Evolutionary conservation across 2,329 filamentous ascomycete species (phyloP), one percentile per base, ranked within the genome.

Genomic region (Lecanosticta acicola): DNA sequence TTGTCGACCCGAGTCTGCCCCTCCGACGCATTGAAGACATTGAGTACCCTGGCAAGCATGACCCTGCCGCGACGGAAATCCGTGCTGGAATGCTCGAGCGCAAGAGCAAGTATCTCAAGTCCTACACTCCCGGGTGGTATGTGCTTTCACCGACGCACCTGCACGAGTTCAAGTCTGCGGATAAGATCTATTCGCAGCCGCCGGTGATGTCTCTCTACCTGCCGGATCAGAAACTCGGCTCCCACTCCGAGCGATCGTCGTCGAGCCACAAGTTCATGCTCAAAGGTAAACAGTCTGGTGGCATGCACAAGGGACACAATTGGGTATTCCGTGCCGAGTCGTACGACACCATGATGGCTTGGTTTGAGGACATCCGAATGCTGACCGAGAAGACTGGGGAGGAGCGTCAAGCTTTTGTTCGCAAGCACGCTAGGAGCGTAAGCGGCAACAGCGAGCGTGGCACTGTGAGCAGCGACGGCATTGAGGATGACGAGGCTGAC

Each of bases 41-140:
- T 55, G 80, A 87, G 49, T 98, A 97, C 64, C 90, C 90, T 14
- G 93, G 93, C 34, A 88, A 87, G 63, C 80, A 94, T 59, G 86
- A 95, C 66, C 82, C 86, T 50, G 81, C 87, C 67, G 87, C 75
- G 64, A 74, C 86, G 50, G 91, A 97, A 67, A 86, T 98, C 43
- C 79, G 90, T 50, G 87, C 88, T 16, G 93, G 93, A 2, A 82
- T 96, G 68, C 74, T 98, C 29, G 93, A 98, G 72, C 84, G 93
- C 56, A 97, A 97, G 81, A 95, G 89, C 78, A 98, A 97, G 65
- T 98, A 97, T 62, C 73, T 98, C 51, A 97, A 96, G 74, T 96
- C 90, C 66, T 96, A 96, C 67, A 93, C 90, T 5, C 86, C 89
- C 19, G 91, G 91, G 63, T 97, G 91, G 90, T 96, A 96, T 67